Evolutionary conservation across 1,284 basidiomycete genomes (phyloP).

Genomic region (Ceratobasidium sp.): DNA sequence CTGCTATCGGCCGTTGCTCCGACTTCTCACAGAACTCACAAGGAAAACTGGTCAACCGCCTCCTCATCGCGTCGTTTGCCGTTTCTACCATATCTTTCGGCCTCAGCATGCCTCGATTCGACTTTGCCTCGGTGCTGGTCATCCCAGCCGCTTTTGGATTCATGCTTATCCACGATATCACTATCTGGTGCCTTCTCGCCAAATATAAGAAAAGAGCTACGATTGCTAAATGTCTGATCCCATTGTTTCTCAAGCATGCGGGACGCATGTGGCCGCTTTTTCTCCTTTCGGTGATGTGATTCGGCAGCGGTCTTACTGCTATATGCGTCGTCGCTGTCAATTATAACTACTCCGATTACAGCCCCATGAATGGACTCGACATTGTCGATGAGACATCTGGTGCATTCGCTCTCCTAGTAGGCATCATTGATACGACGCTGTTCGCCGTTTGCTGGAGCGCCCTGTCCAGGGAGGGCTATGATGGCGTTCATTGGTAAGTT

Average conservation of each 20-base stretch:
- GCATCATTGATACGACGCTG: neutral
- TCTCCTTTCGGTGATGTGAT: neutral
- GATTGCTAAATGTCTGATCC: neutral
- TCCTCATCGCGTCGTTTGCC: neutral
- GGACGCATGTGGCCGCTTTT: neutral
- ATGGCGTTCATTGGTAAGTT: neutral
- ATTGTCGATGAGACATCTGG: neutral
- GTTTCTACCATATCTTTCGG: neutral
- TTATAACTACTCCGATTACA: neutral
- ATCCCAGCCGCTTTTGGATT: constrained; percentile 6
- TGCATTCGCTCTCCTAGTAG: neutral
- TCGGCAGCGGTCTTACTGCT: neutral
- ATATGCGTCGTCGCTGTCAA: neutral
- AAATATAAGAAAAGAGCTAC: neutral
- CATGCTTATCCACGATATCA: neutral
- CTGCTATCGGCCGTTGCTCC: neutral
- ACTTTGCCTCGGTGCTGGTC: neutral
- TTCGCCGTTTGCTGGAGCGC: neutral
- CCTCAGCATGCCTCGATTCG: neutral
- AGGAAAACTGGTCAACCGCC: neutral
- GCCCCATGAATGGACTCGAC: neutral
- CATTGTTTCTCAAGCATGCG: neutral
- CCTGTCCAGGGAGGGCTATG: neutral
- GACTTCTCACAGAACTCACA: neutral
- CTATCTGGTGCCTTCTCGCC: neutral